Evolutionary conservation across 257 asterid genomes (phyloP).

Genomic region (Solanum chmielewskii): DNA sequence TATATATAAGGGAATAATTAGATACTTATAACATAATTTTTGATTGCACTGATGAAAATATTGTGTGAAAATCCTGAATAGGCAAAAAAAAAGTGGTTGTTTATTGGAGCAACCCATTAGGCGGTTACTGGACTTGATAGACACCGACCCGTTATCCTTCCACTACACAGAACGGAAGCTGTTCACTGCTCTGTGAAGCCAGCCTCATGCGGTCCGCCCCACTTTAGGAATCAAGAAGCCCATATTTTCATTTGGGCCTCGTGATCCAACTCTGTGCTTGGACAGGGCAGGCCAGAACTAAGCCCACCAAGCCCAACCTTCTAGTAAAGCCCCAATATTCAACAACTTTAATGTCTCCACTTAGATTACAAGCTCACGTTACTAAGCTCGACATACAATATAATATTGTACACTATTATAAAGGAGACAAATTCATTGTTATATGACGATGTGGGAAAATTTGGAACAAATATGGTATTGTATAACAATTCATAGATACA

Average conservation of each 20-base stretch:
- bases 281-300: neutral
- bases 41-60: too few relatives aligned
- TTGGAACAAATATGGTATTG: neutral
- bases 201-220: neutral
- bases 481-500: too few relatives aligned
- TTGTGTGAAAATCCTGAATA: too few relatives aligned
- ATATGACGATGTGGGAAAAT: neutral
- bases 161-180: neutral
- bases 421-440: neutral
- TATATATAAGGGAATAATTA: too few relatives aligned
- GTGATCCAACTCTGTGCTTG: neutral
- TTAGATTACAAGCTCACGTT: neutral
- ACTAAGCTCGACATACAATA: accelerated
- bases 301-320: neutral
- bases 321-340: neutral
- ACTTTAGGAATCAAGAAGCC: neutral
- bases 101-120: neutral
- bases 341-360: neutral
- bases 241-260: neutral
- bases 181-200: neutral
- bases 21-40: too few relatives aligned
- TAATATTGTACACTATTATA: accelerated
- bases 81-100: neutral
- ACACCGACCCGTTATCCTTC: neutral
- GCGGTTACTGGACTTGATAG: neutral